Conservation (phyloP, 2,329 filamentous ascomycete genomes). For the Colletotrichum sp. region DNA sequence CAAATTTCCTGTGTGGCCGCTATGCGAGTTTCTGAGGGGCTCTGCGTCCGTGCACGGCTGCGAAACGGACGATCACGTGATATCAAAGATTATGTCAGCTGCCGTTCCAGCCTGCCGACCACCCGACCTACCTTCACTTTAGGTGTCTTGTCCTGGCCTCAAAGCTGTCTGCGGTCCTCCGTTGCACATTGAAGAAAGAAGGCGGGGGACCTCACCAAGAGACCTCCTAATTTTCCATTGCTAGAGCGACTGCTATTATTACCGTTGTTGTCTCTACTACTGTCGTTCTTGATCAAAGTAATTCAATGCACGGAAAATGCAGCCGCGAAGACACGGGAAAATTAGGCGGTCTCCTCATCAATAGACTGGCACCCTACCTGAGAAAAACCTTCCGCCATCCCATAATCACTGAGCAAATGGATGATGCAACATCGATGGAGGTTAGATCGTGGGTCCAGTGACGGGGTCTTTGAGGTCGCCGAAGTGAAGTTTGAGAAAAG, state of each 20-base stretch:
- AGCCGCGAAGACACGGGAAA: neutral
- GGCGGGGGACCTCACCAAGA: neutral
- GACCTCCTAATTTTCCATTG: neutral
- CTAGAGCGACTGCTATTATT: neutral
- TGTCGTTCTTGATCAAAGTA: neutral
- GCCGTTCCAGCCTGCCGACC: neutral
- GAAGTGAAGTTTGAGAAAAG: neutral
- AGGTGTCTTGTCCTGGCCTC: neutral
- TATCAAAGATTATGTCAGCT: constrained; percentile 23
- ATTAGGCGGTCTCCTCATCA: neutral
- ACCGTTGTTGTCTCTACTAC: neutral
- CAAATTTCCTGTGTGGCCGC: constrained; percentile 52
- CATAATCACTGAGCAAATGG: neutral
- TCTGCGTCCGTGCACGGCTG: constrained; percentile 26
- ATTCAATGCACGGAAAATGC: neutral
- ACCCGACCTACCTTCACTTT: neutral
- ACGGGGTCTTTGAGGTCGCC: neutral
- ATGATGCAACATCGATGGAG: neutral
- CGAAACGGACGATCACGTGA: constrained; percentile 36
- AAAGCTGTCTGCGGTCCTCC: neutral
- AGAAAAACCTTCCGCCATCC: neutral
- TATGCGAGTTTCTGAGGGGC: constrained; percentile 47
- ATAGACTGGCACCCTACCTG: neutral
- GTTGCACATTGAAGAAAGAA: neutral
- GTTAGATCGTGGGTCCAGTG: neutral